phyloP scores from a whole-genome alignment of 73 alveolate species.

The Tetrahymena elliotti region DNA sequence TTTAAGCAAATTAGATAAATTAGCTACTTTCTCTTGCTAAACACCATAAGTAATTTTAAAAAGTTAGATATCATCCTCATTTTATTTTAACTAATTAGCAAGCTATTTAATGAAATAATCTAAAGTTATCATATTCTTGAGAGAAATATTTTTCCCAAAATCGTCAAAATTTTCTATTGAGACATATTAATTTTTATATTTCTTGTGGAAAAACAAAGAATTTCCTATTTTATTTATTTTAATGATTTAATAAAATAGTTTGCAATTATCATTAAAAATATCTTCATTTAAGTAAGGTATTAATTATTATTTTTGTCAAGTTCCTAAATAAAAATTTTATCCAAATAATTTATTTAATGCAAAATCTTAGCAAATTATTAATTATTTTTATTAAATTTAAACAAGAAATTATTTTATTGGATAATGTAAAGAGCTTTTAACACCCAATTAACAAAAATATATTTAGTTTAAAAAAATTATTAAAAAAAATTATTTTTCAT shows the following conservation, averaged over 20 bases:
- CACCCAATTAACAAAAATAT: too few species aligned
- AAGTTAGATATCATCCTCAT: neutral
- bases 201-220: neutral
- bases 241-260: neutral
- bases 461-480: too few species aligned
- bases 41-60: neutral
- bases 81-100: neutral
- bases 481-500: too few species aligned
- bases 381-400: too few species aligned
- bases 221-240: neutral
- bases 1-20: neutral
- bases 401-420: too few species aligned
- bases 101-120: neutral
- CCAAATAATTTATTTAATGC: too few species aligned
- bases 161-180: neutral
- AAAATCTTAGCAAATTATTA: neutral
- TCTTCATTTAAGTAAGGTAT: too few species aligned
- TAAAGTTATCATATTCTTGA: neutral
- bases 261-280: too few species aligned
- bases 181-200: neutral
- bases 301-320: too few species aligned
- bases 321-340: too few species aligned
- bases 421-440: too few species aligned
- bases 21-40: neutral
- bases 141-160: neutral